A percentile compares a stretch with the other conserved stretches of the same genome.
phyloP scores from a whole-genome alignment of 2,329 filamentous ascomycete species.

The Colletotrichum sojae region DNA sequence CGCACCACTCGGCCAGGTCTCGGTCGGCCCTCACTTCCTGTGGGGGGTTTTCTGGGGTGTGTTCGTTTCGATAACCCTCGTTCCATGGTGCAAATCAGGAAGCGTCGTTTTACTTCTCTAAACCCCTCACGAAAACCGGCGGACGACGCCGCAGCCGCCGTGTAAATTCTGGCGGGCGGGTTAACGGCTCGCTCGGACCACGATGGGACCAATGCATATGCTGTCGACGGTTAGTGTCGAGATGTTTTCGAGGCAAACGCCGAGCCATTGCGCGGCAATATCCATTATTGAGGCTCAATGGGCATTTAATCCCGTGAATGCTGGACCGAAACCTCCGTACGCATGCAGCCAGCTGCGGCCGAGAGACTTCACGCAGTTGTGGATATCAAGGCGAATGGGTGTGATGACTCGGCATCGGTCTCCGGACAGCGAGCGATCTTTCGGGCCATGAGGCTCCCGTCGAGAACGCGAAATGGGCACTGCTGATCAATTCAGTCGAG shows the following conservation, averaged over 20 bases:
- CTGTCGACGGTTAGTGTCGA: neutral
- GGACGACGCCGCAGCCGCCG: slow-evolving; percentile 37
- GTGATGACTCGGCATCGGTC: slow-evolving; percentile 30
- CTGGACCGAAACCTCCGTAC: neutral
- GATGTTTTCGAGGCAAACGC: slow-evolving; percentile 1
- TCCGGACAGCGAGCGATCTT: slow-evolving; percentile 6
- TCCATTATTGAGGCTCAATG: slow-evolving; percentile 16
- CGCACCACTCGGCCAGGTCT: slow-evolving; percentile 35
- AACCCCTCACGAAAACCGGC: slow-evolving; percentile 35
- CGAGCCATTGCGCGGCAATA: no score
- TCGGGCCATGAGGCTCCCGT: slow-evolving; percentile 12
- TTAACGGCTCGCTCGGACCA: slow-evolving; percentile 32
- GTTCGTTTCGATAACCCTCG: slow-evolving; percentile 30
- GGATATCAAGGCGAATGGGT: slow-evolving; percentile 32
- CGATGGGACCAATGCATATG: slow-evolving; percentile 12
- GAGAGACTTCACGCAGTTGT: slow-evolving; percentile 15
- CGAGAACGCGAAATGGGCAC: neutral
- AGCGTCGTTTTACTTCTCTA: slow-evolving; percentile 31
- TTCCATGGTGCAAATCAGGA: slow-evolving; percentile 24
- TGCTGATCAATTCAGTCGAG: slow-evolving; percentile 7
- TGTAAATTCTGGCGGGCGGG: slow-evolving; percentile 13
- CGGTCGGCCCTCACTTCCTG: slow-evolving; percentile 32
- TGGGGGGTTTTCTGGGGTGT: slow-evolving; percentile 24
- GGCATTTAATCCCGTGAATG: neutral
- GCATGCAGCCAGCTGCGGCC: slow-evolving; percentile 1